Evolutionary conservation across 441 rosid genomes (phyloP), one percentile per base, ranked within the genome.

Genomic region (Adansonia gregorii): DNA sequence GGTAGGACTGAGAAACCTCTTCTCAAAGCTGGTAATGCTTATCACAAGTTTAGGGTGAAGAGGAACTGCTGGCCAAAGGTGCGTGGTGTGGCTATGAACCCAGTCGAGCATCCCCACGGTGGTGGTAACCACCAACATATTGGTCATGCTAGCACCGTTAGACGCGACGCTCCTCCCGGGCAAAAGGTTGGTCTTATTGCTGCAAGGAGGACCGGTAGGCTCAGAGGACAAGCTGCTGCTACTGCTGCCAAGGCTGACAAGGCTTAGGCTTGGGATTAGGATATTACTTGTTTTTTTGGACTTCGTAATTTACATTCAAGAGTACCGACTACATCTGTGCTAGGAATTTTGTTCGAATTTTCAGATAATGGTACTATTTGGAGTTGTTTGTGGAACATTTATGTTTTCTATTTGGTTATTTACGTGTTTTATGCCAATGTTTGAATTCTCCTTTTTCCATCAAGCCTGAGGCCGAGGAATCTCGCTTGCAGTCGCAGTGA

Each of bases 41-140:
- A 88, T 83, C 98, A 93, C 90, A 94, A 94, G 79, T 94, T 81
- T 88, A 89, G 89, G 14, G 97, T 92, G 78, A 94, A 94, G 95
- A 91, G 98, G 83, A 94, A 94, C 87, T 88, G 94, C 89, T 94
- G 98, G 98, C 98, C 98, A 54, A 91, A 92, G 95, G 98, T 94
- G 1, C 94, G 98, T 82, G 97, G 98, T 89, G 97, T 94, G 85
- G 98, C 98, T 49, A 94, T 94, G 98, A 94, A 94, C 49, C 98
- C 98, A 14, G 98, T 94, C 0, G 98, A 94, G 94, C 98, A 94
- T 93, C 98, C 97, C 39, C 98, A 94, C 3, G 98, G 98, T 76
- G 98, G 98, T 79, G 98, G 98, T 88, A 94, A 94, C 88, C 97
- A 92, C 81, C 98, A 94, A 77, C 98, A 94, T 43, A 94, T 94